Conservation (phyloP, 768 basidiomycete species). For the Crassisporium funariophilum region DNA sequence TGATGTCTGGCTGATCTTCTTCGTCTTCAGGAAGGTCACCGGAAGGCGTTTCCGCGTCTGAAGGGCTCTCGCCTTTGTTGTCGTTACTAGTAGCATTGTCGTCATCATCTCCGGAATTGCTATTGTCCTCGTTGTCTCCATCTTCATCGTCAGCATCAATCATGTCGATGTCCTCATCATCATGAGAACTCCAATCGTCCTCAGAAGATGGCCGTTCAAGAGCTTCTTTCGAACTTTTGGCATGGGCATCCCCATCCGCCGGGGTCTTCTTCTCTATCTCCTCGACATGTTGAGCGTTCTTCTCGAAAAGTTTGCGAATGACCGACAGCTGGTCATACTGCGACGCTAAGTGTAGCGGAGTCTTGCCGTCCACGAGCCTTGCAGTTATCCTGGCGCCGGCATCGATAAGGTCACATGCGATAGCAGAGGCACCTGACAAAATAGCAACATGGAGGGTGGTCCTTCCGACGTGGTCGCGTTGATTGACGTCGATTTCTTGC, state of each 20-base stretch:
- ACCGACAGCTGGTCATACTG: conserved; percentile 45
- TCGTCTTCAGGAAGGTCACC: conserved; percentile 50
- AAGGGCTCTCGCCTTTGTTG: conserved; percentile 10
- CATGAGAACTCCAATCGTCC: conserved; percentile 53
- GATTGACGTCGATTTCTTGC: conserved; percentile 46
- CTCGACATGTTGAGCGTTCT: conserved; percentile 43
- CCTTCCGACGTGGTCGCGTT: conserved; percentile 64
- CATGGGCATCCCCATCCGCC: no score
- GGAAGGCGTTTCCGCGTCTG: conserved; percentile 10
- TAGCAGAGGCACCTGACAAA: conserved; percentile 43
- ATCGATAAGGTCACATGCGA: conserved; percentile 54
- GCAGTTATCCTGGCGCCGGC: conserved; percentile 58
- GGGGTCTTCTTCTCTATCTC: conserved; percentile 23
- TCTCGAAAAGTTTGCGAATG: conserved; percentile 52
- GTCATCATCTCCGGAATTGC: conserved; percentile 29
- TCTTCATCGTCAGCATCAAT: conserved; percentile 9
- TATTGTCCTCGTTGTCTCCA: no score
- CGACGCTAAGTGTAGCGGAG: conserved; percentile 57
- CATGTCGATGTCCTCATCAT: conserved; percentile 37
- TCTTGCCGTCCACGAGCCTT: conserved; percentile 57
- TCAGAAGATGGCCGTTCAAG: conserved; percentile 41
- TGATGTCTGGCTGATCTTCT: conserved; percentile 51
- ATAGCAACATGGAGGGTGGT: conserved; percentile 63
- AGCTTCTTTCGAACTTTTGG: conserved; percentile 25
- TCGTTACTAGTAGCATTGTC: conserved; percentile 21